Percentiles rank a stretch among this genome's conserved stretches.
Conservation (phyloP, 805 yeast genomes). For the Priceomyces melissophilus region DNA sequence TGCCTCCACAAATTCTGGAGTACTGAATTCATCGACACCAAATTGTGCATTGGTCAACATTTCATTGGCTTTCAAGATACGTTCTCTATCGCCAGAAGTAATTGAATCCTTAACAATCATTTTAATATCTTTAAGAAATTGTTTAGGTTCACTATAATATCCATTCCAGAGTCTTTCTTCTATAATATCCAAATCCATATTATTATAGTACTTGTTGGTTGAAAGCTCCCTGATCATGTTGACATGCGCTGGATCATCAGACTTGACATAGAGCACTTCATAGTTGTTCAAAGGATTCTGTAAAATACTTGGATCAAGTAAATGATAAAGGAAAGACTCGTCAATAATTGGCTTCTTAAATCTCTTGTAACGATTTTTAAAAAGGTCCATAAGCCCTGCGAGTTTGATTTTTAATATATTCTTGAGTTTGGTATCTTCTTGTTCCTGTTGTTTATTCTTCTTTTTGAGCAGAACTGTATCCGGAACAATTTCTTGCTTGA, state of each 20-base stretch:
- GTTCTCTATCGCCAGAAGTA: conserved; percentile 76
- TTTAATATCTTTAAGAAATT: conserved; percentile 79
- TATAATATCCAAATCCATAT: conserved; percentile 90
- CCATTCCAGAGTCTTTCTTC: conserved; percentile 98
- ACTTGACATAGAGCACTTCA: conserved; percentile 42
- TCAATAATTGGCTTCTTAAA: conserved; percentile 90
- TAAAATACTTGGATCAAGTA: conserved; percentile 62
- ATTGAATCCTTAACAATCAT: conserved; percentile 78
- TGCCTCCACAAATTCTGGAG: conserved; percentile 66
- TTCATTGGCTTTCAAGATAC: conserved; percentile 79
- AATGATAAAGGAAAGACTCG: conserved; percentile 64
- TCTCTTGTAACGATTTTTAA: conserved; percentile 81
- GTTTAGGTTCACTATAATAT: conserved; percentile 86
- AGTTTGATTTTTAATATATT: conserved; percentile 82
- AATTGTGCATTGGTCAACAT: conserved; percentile 96
- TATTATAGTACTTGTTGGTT: conserved; percentile 69
- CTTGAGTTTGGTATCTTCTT: conserved; percentile 76
- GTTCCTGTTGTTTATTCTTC: conserved; percentile 49
- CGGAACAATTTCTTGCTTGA: conserved; percentile 19
- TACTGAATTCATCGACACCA: conserved; percentile 83
- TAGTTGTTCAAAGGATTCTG: conserved; percentile 34
- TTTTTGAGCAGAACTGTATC: conserved; percentile 36
- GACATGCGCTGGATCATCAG: conserved; percentile 43
- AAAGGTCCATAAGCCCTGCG: conserved; percentile 83
- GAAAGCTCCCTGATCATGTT: conserved; percentile 78